phyloP scores from a whole-genome alignment of 139 green algal species.

The Chlorella sp. region DNA sequence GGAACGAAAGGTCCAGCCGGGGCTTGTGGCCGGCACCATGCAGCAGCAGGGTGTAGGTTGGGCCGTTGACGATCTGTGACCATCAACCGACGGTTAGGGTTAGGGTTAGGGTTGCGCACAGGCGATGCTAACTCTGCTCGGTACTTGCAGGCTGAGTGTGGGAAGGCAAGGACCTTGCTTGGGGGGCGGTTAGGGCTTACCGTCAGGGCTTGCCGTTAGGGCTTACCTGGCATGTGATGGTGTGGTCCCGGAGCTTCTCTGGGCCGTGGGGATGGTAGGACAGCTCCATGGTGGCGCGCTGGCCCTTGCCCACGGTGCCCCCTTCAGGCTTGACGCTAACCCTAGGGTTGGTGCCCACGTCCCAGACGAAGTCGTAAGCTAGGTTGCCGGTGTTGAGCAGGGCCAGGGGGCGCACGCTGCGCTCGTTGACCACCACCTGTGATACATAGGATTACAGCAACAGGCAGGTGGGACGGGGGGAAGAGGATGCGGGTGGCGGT shows the following conservation, averaged over 20 bases:
- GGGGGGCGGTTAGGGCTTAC: too few relatives aligned
- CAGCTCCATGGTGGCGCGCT: conserved; percentile 54
- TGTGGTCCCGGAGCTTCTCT: conserved; percentile 47
- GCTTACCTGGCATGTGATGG: conserved; percentile 44
- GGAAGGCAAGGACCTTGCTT: neutral
- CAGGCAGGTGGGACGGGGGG: too few relatives aligned
- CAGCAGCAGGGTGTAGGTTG: conserved; percentile 54
- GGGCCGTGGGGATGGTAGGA: conserved; percentile 50
- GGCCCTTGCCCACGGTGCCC: conserved; percentile 54
- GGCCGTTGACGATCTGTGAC: conserved; percentile 44
- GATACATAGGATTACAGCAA: too few relatives aligned
- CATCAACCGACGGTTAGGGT: too few relatives aligned
- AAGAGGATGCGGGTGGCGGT: too few relatives aligned
- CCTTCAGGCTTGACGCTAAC: conserved; percentile 50
- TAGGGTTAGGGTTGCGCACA: too few relatives aligned
- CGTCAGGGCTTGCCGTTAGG: too few relatives aligned
- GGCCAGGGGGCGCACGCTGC: conserved; percentile 38
- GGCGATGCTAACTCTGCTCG: too few relatives aligned
- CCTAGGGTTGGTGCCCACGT: conserved; percentile 46
- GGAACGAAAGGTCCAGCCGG: conserved; percentile 58
- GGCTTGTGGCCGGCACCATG: conserved; percentile 61
- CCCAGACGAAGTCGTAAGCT: conserved; percentile 63
- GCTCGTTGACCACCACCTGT: conserved; percentile 72
- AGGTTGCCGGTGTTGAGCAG: conserved; percentile 61
- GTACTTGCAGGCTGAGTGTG: too few relatives aligned